Percentiles rank a stretch among this genome's conserved stretches.
These are phyloP conservation scores for maize (Zea mays) DNA, from an alignment of 176 grass and related monocot species.

Conservation along the genomic window DNA sequence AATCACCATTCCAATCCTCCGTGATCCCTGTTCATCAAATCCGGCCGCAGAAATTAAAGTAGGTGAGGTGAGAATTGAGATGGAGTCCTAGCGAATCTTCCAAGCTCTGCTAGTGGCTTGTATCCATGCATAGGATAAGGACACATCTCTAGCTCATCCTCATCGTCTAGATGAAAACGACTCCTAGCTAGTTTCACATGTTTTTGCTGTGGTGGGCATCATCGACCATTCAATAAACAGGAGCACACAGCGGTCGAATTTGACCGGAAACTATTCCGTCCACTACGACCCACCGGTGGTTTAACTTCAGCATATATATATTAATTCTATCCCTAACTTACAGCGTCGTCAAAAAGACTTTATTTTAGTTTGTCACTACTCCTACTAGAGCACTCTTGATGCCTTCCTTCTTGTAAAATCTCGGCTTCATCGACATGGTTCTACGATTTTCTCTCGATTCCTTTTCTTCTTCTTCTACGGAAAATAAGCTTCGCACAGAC, in stretches of 20 bases:
- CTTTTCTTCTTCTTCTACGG: background rate
- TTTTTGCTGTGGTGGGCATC: conserved; percentile 35
- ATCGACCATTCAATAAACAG: conserved; percentile 38
- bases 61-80: conserved; percentile 45
- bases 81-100: conserved; percentile 55
- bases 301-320: conserved; percentile 5
- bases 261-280: conserved; percentile 51
- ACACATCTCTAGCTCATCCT: conserved; percentile 36
- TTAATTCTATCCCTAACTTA: too few species aligned
- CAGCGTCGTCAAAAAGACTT: background rate
- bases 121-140: conserved; percentile 44
- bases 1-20: background rate
- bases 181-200: conserved; percentile 50
- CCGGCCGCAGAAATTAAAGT: too few species aligned
- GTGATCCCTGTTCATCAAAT: too few species aligned
- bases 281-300: conserved; percentile 32
- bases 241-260: conserved; percentile 51
- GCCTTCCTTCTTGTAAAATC: background rate
- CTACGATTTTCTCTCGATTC: background rate
- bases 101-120: conserved; percentile 51
- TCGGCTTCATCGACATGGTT: background rate
- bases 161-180: conserved; percentile 58
- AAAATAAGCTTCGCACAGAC: background rate
- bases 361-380: conserved; percentile 27
- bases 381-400: background rate